phyloP scores from a whole-genome alignment of 352 stramenopile species.

The Phytopythium vexans region DNA sequence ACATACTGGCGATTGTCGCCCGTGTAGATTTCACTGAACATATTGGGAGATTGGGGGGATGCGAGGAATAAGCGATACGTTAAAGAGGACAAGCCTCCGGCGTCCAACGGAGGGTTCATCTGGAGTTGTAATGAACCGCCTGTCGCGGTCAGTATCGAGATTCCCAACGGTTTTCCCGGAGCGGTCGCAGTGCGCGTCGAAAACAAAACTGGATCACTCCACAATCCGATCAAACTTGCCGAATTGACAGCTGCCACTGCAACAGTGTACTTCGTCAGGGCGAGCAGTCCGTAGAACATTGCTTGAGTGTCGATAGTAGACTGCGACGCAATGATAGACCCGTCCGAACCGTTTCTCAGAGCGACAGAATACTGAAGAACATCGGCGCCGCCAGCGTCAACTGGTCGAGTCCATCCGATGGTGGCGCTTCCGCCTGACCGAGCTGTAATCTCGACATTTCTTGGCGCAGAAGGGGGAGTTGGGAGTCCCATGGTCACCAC shows the following conservation, averaged over 20 bases:
- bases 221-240: slow-evolving; percentile 22
- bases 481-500: slow-evolving; percentile 18
- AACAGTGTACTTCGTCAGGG: slow-evolving; percentile 27
- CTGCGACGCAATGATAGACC: slow-evolving; percentile 1
- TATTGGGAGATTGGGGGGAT: slow-evolving; percentile 28
- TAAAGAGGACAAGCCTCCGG: slow-evolving; percentile 25
- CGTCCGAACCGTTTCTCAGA: slow-evolving; percentile 6
- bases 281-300: slow-evolving; percentile 23
- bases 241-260: slow-evolving; percentile 32
- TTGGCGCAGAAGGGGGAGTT: slow-evolving; percentile 24
- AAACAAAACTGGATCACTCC: slow-evolving; percentile 12
- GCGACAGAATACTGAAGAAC: slow-evolving; percentile 32
- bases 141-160: slow-evolving; percentile 22
- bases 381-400: slow-evolving; percentile 35
- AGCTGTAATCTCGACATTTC: slow-evolving; percentile 16
- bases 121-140: slow-evolving; percentile 41
- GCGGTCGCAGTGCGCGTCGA: slow-evolving; percentile 28
- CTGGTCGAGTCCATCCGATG: slow-evolving; percentile 37
- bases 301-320: slow-evolving; percentile 2
- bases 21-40: slow-evolving; percentile 44
- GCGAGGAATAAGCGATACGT: slow-evolving; percentile 24
- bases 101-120: slow-evolving; percentile 30
- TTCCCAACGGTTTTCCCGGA: slow-evolving; percentile 27
- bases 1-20: slow-evolving; percentile 15
- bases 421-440: slow-evolving; percentile 37